Conservation (phyloP, 306 rosid genomes). For the Vigna hirtella region DNA sequence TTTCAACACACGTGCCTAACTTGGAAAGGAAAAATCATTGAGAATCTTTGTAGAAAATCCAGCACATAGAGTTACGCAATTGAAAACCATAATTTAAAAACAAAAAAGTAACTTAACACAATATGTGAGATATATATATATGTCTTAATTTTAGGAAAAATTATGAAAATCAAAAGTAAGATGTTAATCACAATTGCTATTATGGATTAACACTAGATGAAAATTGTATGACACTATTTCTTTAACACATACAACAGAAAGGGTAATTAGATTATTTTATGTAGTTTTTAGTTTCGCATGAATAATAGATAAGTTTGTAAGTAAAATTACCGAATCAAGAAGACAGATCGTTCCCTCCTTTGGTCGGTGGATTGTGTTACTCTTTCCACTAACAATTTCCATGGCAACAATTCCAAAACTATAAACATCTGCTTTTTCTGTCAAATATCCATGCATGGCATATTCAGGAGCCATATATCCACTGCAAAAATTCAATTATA, state of each 20-base stretch:
- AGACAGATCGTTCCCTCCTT: constrained; percentile 59
- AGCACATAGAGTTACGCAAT: background rate
- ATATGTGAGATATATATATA: background rate
- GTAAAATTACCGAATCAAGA: constrained; percentile 54
- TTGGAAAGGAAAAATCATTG: too few relatives aligned
- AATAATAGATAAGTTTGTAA: too few relatives aligned
- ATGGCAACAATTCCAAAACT: constrained; percentile 68
- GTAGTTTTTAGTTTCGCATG: too few relatives aligned
- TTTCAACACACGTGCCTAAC: constrained; percentile 53
- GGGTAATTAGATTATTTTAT: too few relatives aligned
- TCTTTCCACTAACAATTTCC: constrained; percentile 67
- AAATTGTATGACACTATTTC: too few relatives aligned
- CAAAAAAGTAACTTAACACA: background rate
- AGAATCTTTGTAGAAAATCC: too few relatives aligned
- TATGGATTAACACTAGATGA: too few relatives aligned
- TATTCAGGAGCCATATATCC: constrained; percentile 79
- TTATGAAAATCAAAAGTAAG: background rate
- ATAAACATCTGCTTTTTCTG: constrained; percentile 70
- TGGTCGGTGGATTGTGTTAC: constrained; percentile 49
- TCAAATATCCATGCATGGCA: constrained; percentile 68
- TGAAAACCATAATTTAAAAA: background rate
- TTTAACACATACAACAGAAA: too few relatives aligned
- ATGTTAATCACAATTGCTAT: too few relatives aligned
- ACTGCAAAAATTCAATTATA: constrained; percentile 11
- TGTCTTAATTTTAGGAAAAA: background rate